Conservation (phyloP, 176 grass and related monocot species). For the Alopecurus myosuroides region DNA sequence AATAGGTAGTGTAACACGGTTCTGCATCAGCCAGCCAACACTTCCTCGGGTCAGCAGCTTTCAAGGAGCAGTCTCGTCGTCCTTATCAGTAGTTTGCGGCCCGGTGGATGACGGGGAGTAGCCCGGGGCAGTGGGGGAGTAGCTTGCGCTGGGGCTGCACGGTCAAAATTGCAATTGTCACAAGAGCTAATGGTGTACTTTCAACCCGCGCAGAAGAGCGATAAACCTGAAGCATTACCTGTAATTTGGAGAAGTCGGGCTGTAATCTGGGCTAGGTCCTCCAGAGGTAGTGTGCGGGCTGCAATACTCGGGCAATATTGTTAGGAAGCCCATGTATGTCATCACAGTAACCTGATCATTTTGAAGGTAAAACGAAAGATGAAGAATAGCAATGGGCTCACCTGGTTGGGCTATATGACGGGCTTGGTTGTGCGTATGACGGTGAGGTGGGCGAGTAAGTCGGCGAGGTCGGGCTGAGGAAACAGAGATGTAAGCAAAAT, state of each 20-base stretch:
- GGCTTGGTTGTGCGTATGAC: conserved; percentile 74
- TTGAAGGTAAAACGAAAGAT: neutral
- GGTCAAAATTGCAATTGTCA: neutral
- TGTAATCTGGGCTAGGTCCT: conserved; percentile 75
- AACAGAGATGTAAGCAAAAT: conserved; percentile 13
- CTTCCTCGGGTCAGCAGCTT: neutral
- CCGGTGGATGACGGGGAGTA: conserved; percentile 68
- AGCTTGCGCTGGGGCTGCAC: conserved; percentile 86
- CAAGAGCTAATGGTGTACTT: neutral
- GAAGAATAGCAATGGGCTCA: conserved; percentile 2
- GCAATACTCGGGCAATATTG: neutral
- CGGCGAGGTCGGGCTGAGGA: conserved; percentile 65
- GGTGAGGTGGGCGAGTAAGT: conserved; percentile 92
- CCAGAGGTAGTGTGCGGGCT: conserved; percentile 68
- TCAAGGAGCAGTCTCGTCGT: conserved; percentile 35
- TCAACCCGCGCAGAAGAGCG: neutral
- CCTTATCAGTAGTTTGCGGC: conserved; percentile 54
- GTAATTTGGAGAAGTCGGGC: conserved; percentile 87
- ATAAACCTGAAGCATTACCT: conserved; percentile 40
- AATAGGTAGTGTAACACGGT: neutral
- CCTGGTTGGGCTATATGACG: conserved; percentile 89
- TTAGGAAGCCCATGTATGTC: neutral
- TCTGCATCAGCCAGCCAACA: neutral
- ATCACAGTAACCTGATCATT: no score
- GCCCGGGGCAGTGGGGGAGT: no score